Conservation (phyloP, 257 asterid genomes). For the Solanum dulcamara region DNA sequence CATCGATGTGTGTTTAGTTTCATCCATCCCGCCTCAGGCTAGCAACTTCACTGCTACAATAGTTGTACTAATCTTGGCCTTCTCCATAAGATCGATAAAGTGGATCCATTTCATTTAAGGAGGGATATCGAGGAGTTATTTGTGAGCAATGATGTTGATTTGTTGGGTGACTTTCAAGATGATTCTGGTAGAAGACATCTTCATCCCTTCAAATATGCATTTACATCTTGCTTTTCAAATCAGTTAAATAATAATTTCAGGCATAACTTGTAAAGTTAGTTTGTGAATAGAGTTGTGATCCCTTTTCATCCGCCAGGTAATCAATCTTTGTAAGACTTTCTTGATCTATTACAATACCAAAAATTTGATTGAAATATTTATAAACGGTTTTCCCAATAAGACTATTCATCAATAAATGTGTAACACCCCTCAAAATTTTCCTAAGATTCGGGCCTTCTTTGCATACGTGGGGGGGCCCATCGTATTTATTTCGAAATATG, state of each 20-base stretch:
- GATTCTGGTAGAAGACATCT: neutral
- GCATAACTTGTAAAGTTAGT: neutral
- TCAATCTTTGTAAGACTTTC: neutral
- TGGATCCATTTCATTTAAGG: neutral
- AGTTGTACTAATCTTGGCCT: neutral
- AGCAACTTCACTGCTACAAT: neutral
- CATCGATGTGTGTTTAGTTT: neutral
- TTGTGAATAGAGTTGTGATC: neutral
- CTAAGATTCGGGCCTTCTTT: too few relatives aligned
- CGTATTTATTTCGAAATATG: too few relatives aligned
- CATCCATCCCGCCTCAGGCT: neutral
- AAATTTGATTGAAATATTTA: neutral
- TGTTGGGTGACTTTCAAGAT: neutral
- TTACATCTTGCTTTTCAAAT: neutral
- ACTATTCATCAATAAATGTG: neutral
- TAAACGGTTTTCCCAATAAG: neutral
- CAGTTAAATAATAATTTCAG: neutral
- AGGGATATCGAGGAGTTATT: neutral
- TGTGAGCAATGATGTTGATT: neutral
- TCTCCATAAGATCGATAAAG: neutral
- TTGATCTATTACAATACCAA: neutral
- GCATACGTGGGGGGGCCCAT: too few relatives aligned
- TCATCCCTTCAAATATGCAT: neutral
- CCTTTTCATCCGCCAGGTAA: neutral
- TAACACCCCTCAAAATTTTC: too few relatives aligned